Evolutionary conservation across 2,329 filamentous ascomycete genomes (phyloP), one percentile per base, ranked within the genome.

Genomic region (Fusarium tjaetaba): DNA sequence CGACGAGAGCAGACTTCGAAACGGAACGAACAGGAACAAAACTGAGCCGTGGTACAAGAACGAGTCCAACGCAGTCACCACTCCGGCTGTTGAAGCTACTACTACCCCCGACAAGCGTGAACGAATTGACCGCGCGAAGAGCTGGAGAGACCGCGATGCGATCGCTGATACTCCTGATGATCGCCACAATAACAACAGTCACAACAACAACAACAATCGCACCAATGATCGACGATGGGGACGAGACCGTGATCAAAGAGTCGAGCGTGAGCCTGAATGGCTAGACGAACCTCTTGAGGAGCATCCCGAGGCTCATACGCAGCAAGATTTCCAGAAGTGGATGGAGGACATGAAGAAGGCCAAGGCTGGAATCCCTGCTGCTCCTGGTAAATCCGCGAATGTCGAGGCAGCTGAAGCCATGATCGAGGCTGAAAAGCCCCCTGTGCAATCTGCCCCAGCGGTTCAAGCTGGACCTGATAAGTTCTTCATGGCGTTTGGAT

Each of bases 311-410:
- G 89, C 88, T 10, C 93, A 94, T 77, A 97, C 95, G 2, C 92
- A 94, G 78, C 95, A 97, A 79, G 95, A 98, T 75, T 97, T 98
- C 81, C 92, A 97, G 83, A 94, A 94, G 75, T 98, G 96, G 91
- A 97, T 97, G 87, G 94, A 97, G 77, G 89, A 88, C 72, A 97
- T 97, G 94, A 96, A 93, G 82, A 91, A 91, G 43, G 88, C 89
- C 70, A 89, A 87, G 77, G 83, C 80, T 67, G 81, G 78, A 49
- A 78, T 76, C 13, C 58, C 80, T 53, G 70, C 79, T 75, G 42
- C 84, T 53, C 80, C 86, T 74, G 79, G 83, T 62, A 82, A 84
- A 63, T 77, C 82, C 10, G 67, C 76, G 20, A 69, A 77, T 41
- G 64, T 80, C 8, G 77, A 83, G 24, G 77, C 82, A 49, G 65